Percentiles rank a stretch among this genome's conserved stretches.
phyloP scores from a whole-genome alignment of 306 rosid genomes.

The Carpinus fangiana region DNA sequence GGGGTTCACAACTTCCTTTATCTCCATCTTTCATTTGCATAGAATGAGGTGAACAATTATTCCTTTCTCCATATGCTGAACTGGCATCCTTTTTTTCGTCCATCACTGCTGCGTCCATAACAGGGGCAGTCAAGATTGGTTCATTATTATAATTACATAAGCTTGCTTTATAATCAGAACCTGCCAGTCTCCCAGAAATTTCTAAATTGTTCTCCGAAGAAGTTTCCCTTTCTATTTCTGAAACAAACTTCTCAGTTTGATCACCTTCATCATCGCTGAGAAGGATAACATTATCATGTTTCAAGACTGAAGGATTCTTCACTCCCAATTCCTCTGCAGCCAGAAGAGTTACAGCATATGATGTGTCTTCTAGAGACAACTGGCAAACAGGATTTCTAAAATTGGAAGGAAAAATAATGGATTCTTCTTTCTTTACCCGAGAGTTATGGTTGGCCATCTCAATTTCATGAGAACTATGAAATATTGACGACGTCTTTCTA shows the following conservation, averaged over 20 bases:
- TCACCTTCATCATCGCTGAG: slow-evolving; percentile 84
- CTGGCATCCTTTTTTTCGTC: slow-evolving; percentile 46
- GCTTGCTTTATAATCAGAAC: slow-evolving; percentile 44
- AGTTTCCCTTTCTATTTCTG: slow-evolving; percentile 42
- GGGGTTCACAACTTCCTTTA: slow-evolving; percentile 35
- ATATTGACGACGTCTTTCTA: slow-evolving; percentile 21
- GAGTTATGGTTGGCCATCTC: slow-evolving; percentile 31
- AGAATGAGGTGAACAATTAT: slow-evolving; percentile 34
- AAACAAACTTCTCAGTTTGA: slow-evolving; percentile 39
- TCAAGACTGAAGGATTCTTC: slow-evolving; percentile 44
- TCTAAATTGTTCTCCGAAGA: slow-evolving; percentile 27
- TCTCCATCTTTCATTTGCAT: slow-evolving; percentile 45
- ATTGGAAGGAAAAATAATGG: slow-evolving; percentile 34
- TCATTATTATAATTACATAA: slow-evolving; percentile 39
- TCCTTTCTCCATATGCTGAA: slow-evolving; percentile 32
- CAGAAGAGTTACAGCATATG: slow-evolving; percentile 35
- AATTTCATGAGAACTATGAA: slow-evolving; percentile 24
- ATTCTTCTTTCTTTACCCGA: slow-evolving; percentile 46
- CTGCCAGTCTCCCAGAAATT: slow-evolving; percentile 36
- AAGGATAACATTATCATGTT: slow-evolving; percentile 53
- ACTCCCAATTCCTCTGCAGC: slow-evolving; percentile 36
- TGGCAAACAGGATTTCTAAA: slow-evolving; percentile 39
- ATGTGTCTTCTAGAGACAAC: slow-evolving; percentile 54
- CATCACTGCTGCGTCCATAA: slow-evolving; percentile 47
- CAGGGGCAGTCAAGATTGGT: slow-evolving; percentile 38